Evolutionary conservation across 2,329 filamentous ascomycete genomes (phyloP).

Genomic region (Penicillium vulpinum): DNA sequence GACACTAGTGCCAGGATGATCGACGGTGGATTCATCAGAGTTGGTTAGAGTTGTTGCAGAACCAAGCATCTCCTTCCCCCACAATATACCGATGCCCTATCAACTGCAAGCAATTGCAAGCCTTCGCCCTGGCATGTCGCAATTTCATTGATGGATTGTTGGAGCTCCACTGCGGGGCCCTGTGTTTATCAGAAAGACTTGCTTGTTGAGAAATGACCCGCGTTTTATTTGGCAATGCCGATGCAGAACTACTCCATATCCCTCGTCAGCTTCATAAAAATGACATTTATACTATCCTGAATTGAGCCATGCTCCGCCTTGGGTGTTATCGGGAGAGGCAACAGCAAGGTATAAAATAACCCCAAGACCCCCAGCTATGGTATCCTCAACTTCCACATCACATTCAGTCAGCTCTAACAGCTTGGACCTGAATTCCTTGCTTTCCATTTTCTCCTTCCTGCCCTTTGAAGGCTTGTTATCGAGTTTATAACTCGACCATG

Average conservation of each 20-base stretch:
- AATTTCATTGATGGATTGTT: neutral
- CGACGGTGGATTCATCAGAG: neutral
- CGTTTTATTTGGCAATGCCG: slow-evolving; percentile 11
- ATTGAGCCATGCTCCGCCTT: neutral
- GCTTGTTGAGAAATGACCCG: slow-evolving; percentile 12
- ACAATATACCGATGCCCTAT: slow-evolving; percentile 4
- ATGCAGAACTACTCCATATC: neutral
- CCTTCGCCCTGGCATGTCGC: neutral
- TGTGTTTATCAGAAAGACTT: neutral
- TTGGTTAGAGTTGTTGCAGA: neutral
- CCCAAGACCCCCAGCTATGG: neutral
- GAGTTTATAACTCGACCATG: slow-evolving; percentile 8
- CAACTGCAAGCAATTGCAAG: neutral
- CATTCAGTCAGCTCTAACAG: neutral
- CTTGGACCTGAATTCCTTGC: neutral
- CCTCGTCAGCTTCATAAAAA: slow-evolving; percentile 2
- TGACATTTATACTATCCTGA: neutral
- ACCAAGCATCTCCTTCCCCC: neutral
- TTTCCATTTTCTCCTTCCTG: neutral
- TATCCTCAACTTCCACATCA: neutral
- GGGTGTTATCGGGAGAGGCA: neutral
- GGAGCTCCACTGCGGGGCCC: slow-evolving; percentile 10
- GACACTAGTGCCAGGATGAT: neutral
- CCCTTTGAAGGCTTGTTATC: neutral
- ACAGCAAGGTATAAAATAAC: slow-evolving; percentile 1